Base-by-base conservation (phyloP, 176 grass and related monocot genomes). In the Chrysopogon serrulatus region DNA sequence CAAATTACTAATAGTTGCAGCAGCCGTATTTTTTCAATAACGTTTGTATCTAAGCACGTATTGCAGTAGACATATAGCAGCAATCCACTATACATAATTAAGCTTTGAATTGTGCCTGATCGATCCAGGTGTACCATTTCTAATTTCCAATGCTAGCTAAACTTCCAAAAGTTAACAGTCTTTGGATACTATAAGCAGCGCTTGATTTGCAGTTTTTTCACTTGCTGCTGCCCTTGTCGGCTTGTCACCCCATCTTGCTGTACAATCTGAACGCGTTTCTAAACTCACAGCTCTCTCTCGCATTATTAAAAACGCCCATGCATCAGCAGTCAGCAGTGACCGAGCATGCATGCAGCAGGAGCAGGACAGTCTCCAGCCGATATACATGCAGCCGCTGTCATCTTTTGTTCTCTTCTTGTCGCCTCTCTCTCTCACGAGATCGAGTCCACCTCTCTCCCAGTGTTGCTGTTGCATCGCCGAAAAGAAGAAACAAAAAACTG, bases 321-420 rank as follows among this genome's bases (percentile, higher is more conserved):
- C n/a, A n/a, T n/a, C n/a, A n/a, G n/a, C n/a, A n/a, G n/a, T n/a
- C n/a, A 56, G 53, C 73, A 71, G 65, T 12, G 51, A n/a, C 36
- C 8, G 10, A 32, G 27, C n/a, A n/a, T n/a, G 9, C 67, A 57
- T 31, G 57, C 65, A 49, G 19, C 43, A 24, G 27, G 3, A 26
- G 43, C 31, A 74, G 65, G 77, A 90, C 77, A 83, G 66, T 45
- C 65, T 83, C 77, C 77, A 84, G 86, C 77, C 65, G 81, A 93
- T 96, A 94, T 86, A 83, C 83, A 90, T 87, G 85, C 80, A 69
- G 92, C 83, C 88, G 61, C 86, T 87, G 86, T 73, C 84, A 86
- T n/a, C 1, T 24, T 84, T 89, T 89, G 77, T 86, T 83, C 66
- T 37, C 77, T 88, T 92, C 90, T 85, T 82, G 27, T 48, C 40